Evolutionary conservation across 371 early-diverging fungal species (phyloP).

Genomic region (Phascolomyces articulosus): DNA sequence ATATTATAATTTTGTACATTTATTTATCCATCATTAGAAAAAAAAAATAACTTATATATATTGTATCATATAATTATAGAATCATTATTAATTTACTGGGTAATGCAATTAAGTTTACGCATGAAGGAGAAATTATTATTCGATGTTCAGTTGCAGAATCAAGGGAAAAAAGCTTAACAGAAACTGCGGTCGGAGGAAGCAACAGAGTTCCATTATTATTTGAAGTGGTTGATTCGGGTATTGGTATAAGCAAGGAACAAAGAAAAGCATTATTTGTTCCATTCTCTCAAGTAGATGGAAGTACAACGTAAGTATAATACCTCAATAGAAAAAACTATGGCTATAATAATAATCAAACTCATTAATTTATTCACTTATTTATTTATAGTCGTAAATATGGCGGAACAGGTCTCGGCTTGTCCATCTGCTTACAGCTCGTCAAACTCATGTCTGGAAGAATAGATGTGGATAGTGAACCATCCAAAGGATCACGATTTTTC

Average conservation of each 20-base stretch:
- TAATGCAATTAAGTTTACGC: conserved; percentile 58
- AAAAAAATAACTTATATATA: no score
- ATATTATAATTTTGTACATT: no score
- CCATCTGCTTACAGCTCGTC: conserved; percentile 60
- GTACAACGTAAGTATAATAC: conserved; percentile 54
- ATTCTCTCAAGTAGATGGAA: conserved; percentile 62
- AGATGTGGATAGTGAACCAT: conserved; percentile 56
- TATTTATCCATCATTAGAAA: no score
- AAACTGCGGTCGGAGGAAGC: neutral
- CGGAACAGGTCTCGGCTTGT: conserved; percentile 66
- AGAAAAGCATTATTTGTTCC: conserved; percentile 60
- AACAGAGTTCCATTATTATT: conserved; percentile 29
- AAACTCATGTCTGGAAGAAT: conserved; percentile 60
- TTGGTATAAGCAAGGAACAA: conserved; percentile 61
- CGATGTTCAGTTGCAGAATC: conserved; percentile 31
- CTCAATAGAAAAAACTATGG: no score
- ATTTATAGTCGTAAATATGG: conserved; percentile 55
- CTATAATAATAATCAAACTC: no score
- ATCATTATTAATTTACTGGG: conserved; percentile 45
- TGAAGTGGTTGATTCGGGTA: conserved; percentile 55
- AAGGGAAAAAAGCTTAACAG: conserved; percentile 12
- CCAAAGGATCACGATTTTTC: conserved; percentile 58
- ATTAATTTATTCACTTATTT: no score
- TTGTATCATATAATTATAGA: no score
- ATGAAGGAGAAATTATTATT: conserved; percentile 55